Evolutionary conservation across 345 rosid genomes (phyloP).

Genomic region (Pugionium cornutum): DNA sequence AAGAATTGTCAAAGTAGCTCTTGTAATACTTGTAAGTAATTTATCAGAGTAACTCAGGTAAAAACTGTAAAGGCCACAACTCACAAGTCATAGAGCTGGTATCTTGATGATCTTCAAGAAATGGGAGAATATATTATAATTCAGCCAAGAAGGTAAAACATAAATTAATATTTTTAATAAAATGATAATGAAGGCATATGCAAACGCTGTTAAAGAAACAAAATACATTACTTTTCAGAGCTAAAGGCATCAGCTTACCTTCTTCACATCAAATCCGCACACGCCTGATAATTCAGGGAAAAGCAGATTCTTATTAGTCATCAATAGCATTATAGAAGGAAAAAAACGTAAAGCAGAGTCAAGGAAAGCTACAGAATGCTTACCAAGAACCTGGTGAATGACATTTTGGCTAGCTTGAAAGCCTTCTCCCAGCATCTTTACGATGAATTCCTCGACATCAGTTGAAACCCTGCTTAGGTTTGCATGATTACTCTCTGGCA

Average conservation of each 20-base stretch:
- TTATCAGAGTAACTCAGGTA: constrained; percentile 16
- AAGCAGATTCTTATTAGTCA: constrained; percentile 19
- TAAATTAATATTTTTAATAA: not conserved
- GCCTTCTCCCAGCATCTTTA: constrained; percentile 56
- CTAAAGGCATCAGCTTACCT: constrained; percentile 41
- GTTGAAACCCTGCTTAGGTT: constrained; percentile 24
- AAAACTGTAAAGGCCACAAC: constrained; percentile 17
- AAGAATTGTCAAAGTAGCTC: constrained; percentile 22
- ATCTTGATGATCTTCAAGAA: constrained; percentile 25
- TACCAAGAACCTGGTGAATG: constrained; percentile 56
- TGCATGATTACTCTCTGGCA: constrained; percentile 13
- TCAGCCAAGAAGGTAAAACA: constrained; percentile 5
- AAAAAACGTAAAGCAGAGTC: constrained; percentile 1
- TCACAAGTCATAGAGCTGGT: constrained; percentile 22
- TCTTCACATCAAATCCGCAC: constrained; percentile 53
- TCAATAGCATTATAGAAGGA: constrained; percentile 21
- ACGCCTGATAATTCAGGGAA: constrained; percentile 41
- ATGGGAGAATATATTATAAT: not conserved
- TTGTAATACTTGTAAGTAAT: constrained; percentile 8
- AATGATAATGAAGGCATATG: constrained; percentile 11
- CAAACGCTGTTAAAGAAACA: constrained; percentile 25
- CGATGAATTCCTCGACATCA: constrained; percentile 52
- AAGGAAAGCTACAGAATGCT: constrained; percentile 30
- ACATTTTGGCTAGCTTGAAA: constrained; percentile 51
- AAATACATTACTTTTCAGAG: constrained; percentile 13